phyloP scores from a whole-genome alignment of 164 flowering plant species.

The Magnolia officinalis region DNA sequence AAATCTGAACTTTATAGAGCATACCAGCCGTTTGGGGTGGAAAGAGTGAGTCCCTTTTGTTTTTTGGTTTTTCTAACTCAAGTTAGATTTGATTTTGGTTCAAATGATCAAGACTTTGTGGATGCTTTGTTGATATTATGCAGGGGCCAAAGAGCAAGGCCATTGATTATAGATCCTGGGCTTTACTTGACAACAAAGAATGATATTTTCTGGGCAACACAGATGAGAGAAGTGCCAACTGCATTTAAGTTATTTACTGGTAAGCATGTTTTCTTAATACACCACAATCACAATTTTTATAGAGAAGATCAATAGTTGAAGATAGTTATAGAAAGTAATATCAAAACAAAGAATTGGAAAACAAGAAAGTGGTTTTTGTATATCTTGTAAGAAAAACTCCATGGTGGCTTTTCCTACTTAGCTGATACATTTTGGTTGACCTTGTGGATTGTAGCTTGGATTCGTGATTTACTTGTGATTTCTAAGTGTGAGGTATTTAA shows the following conservation, averaged over 20 bases:
- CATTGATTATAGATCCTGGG: slow-evolving; percentile 86
- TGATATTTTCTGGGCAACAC: slow-evolving; percentile 57
- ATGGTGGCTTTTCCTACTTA: not conserved
- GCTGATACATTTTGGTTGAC: not conserved
- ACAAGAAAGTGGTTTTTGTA: not conserved
- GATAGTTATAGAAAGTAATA: not conserved
- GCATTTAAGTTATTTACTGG: slow-evolving; percentile 83
- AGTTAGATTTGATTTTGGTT: not conserved
- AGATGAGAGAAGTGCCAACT: slow-evolving; percentile 60
- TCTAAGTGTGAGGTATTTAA: too few relatives aligned
- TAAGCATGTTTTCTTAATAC: slow-evolving; percentile 17
- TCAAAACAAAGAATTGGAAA: not conserved
- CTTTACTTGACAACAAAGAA: slow-evolving; percentile 51
- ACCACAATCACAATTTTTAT: not conserved
- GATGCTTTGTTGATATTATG: slow-evolving; percentile 8
- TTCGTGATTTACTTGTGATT: too few relatives aligned
- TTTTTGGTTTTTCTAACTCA: not conserved
- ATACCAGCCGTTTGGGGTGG: slow-evolving; percentile 86
- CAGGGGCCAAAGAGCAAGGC: slow-evolving; percentile 85
- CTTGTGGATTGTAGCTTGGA: not conserved
- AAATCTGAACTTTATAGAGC: slow-evolving; percentile 77
- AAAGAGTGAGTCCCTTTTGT: slow-evolving; percentile 58
- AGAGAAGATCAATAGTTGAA: not conserved
- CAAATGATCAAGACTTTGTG: not conserved
- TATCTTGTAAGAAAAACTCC: not conserved